Evolutionary conservation across 192 early-diverging fungal species (phyloP), one percentile per base, ranked within the genome.

Genomic region (Coemansia sp.): DNA sequence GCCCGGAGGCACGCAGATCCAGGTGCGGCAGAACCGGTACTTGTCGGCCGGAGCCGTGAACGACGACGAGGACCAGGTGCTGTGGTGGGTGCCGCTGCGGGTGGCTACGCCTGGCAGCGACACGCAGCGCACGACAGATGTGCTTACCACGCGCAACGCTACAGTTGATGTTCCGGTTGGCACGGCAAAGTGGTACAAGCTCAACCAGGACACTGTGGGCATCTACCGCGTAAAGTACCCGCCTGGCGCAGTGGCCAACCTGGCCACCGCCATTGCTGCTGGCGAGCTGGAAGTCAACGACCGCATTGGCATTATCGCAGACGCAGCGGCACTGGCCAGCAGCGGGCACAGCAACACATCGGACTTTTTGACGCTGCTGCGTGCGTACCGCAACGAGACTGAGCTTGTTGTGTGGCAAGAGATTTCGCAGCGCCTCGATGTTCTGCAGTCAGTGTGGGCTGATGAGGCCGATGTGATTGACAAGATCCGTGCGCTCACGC

Each of bases 221-320:
- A 84, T 98, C 58, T 98, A 90, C 83, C 88, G 97, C 24, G 94
- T 96, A 1, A 85, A 89, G 22, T 92, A 92, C 61, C 80, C 89
- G 35, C 60, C 79, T 21, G 62, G 80, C 3, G 76, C 84, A 6
- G 70, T 90, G 45, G 59, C 48, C 21, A 69, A 78, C 12, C 75
- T 92, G 51, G 88, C 82, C 4, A 61, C 75, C 1, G 85, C 82
- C 3, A 80, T 87, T 29, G 83, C 78, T 25, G n/a, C 41, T 3
- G 74, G 82, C 48, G 83, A 82, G n/a, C 71, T 94, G 58, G 62
- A 85, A n/a, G 83, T 73, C 10, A 85, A 84, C 47, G 97, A 98
- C 76, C 88, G 90, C 48, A 82, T 94, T 48, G 93, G 92, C 59
- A 71, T 98, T 9, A 60, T 98, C 57, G 83, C 87, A 29, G 97